phyloP scores from a whole-genome alignment of 2,329 filamentous ascomycete genomes.

The Grosmannia clavigera region DNA sequence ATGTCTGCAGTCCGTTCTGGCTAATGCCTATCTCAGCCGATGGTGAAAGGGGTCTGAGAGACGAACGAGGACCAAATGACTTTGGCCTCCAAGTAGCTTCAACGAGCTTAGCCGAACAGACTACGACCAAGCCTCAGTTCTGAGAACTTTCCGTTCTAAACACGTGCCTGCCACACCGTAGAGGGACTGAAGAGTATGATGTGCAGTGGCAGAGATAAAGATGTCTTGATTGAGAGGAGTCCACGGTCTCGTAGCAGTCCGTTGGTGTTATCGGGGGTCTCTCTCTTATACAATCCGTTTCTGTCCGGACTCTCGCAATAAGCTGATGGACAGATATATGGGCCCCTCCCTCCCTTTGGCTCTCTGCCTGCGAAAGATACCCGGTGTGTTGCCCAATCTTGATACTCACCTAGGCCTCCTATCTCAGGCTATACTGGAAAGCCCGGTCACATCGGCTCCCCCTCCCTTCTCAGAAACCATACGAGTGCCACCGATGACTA shows the following conservation, averaged over 20 bases:
- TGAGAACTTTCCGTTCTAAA: no score
- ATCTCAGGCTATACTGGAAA: background rate
- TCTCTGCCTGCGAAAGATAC: background rate
- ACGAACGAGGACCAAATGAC: background rate
- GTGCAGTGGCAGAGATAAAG: no score
- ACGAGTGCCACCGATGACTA: background rate
- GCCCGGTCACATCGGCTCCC: background rate
- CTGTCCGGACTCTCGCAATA: background rate
- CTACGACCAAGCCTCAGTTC: no score
- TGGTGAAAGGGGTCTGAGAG: background rate
- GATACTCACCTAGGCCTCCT: background rate
- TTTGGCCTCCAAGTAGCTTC: no score
- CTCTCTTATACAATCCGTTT: background rate
- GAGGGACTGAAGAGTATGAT: no score
- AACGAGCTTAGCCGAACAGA: no score
- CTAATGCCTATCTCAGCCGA: background rate
- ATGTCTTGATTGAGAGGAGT: background rate
- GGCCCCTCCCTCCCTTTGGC: background rate
- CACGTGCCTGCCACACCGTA: no score
- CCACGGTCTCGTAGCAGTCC: background rate
- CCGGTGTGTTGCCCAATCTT: background rate
- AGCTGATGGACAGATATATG: background rate
- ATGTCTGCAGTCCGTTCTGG: conserved; percentile 13
- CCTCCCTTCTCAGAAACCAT: background rate
- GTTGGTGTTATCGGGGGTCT: background rate